Evolutionary conservation across 345 rosid genomes (phyloP), one percentile per base, ranked within the genome.

Genomic region (Draba incana): DNA sequence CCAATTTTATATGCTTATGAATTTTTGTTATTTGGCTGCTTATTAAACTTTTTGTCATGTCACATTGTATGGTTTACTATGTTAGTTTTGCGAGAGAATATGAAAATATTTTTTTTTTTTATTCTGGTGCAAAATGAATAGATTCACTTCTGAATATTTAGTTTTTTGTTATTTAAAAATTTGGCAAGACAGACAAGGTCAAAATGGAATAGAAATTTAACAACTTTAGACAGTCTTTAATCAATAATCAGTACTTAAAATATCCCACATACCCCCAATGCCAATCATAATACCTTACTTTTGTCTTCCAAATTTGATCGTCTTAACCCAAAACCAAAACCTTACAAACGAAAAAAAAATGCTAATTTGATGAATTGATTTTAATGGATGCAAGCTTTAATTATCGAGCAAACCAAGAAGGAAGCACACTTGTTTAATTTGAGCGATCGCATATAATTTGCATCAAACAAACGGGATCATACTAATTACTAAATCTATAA

Each of bases 171-270:
- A 4, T 8, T 12, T 16, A 1, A 43, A 30, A 12, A 16, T 42
- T 66, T 4, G 52, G 62, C 59, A 6, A 54, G 62, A 66, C 52
- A 42, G 20, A 20, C 20, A 20, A 20, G 70, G 61, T 43, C 53
- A 54, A 30, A 66, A 39, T 62, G 31, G 70, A 28, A 39, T 38
- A 30, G 44, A 43, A 53, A 66, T 7, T 15, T 41, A 52, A 30
- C 33, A 54, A 53, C 43, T 66, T 33, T 33, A 6, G 37, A 33
- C 37, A 33, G 8, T 33, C 37, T 6, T 33, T 33, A 20, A 20
- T 20, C 20, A 20, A 20, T 20, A 20, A 20, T 20, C 20, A 20
- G 20, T 20, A 20, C 1, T 20, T 20, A 20, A 16, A 44, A 47
- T 31, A 31, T 38, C 39, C 20, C n/a, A 16, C 55, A 47, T 31